These are phyloP conservation scores for Fraxinus excelsior DNA, from an alignment of 257 asterid genomes.

Conservation along the genomic window DNA sequence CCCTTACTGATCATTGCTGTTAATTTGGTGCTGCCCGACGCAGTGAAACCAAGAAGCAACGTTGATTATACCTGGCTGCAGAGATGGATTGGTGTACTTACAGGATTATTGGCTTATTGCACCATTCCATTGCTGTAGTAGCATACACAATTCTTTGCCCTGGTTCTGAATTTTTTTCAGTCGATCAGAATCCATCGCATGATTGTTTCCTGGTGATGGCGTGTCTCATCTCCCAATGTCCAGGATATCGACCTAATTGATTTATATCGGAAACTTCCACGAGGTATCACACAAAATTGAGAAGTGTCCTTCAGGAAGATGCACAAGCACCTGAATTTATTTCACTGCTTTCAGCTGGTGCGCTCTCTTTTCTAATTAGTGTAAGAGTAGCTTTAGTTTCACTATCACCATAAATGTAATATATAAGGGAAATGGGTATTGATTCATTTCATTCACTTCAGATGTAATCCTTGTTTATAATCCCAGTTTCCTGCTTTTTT, in stretches of 20 bases:
- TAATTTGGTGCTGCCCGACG: slow-evolving; percentile 3
- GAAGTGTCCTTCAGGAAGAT: slow-evolving; percentile 14
- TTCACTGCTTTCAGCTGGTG: slow-evolving; percentile 25
- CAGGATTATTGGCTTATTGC: neutral
- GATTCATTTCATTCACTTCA: neutral
- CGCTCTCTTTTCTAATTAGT: slow-evolving; percentile 17
- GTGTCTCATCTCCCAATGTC: neutral
- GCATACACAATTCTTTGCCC: neutral
- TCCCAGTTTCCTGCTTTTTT: neutral
- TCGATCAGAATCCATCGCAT: neutral
- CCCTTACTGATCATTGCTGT: slow-evolving; percentile 54
- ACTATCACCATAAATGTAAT: slow-evolving; percentile 32
- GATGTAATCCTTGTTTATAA: neutral
- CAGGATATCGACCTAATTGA: neutral
- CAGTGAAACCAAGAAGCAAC: slow-evolving; percentile 6
- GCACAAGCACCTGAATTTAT: slow-evolving; percentile 21
- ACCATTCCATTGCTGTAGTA: neutral
- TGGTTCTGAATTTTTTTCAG: neutral
- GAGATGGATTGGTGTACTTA: neutral
- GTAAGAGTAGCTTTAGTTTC: slow-evolving; percentile 26
- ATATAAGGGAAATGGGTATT: slow-evolving; percentile 27
- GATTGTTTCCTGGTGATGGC: neutral
- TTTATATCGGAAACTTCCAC: neutral
- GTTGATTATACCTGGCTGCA: neutral
- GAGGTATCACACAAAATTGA: neutral